These are phyloP conservation scores for Polyplosphaeria fusca DNA, from an alignment of 495 filamentous ascomycete genomes.

Conservation along the genomic window DNA sequence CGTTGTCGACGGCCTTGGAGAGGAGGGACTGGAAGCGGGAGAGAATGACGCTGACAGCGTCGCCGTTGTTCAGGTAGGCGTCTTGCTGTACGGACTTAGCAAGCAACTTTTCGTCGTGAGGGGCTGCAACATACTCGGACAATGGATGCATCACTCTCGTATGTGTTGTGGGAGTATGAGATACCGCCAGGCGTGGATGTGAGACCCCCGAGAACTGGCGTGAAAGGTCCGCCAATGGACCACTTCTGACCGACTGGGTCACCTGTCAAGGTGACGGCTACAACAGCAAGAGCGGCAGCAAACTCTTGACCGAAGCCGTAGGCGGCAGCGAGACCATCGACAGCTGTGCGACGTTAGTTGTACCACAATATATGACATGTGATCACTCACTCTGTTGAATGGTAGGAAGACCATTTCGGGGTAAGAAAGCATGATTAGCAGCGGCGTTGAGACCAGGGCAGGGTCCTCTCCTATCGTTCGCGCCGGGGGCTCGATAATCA, in stretches of 20 bases:
- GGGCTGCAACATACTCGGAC: not conserved
- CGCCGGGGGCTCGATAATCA: constrained; percentile 4
- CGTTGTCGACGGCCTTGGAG: not conserved
- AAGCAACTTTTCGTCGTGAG: not conserved
- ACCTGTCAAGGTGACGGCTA: constrained; percentile 5
- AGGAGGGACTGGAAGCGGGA: constrained; percentile 1
- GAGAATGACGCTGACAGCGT: not conserved
- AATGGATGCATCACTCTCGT: constrained; percentile 10
- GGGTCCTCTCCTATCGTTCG: constrained; percentile 13
- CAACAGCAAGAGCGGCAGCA: constrained; percentile 2
- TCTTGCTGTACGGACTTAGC: not conserved
- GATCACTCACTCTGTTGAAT: not conserved
- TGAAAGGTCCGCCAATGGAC: constrained; percentile 9
- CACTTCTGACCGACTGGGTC: not conserved
- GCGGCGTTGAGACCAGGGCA: constrained; percentile 35
- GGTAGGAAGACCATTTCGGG: constrained; percentile 15
- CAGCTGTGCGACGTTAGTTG: not conserved
- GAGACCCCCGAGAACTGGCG: constrained; percentile 1
- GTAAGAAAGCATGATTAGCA: constrained; percentile 34
- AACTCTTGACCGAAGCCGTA: constrained; percentile 9
- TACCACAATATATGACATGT: not conserved
- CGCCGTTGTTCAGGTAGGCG: constrained; percentile 8
- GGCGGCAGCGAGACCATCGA: not conserved
- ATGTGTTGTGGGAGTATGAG: constrained; percentile 2
- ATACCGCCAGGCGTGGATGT: constrained; percentile 1